Conservation (phyloP, 1,139 yeast species). For the Sugiyamaella japonica region DNA sequence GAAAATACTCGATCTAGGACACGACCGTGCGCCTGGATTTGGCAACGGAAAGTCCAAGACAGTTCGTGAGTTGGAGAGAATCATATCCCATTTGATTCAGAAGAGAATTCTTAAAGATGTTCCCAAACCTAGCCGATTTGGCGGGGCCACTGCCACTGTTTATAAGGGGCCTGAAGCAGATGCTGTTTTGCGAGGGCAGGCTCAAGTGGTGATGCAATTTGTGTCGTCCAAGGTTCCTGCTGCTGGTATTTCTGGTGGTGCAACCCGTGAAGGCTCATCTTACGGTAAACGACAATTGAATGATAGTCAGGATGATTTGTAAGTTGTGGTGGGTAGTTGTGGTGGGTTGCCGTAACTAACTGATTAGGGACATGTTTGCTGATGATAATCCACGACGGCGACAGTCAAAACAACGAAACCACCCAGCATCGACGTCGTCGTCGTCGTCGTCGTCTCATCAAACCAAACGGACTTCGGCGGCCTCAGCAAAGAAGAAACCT, state of each 20-base stretch:
- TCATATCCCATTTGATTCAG: constrained; percentile 73
- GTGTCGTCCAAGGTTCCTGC: constrained; percentile 13
- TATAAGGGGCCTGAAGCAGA: constrained; percentile 56
- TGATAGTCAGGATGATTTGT: constrained; percentile 8
- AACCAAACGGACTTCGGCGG: too few species aligned
- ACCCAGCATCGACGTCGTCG: too few species aligned
- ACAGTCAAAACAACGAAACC: neutral
- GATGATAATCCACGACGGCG: neutral
- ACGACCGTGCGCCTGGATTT: constrained; percentile 58
- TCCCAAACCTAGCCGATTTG: constrained; percentile 67
- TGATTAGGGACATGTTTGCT: constrained; percentile 4
- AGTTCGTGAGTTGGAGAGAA: constrained; percentile 72
- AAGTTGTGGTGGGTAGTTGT: neutral
- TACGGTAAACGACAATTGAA: neutral
- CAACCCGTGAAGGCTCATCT: neutral
- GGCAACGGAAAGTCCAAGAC: constrained; percentile 65
- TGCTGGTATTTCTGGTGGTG: neutral
- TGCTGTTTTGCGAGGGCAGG: constrained; percentile 48
- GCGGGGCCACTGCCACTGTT: constrained; percentile 79
- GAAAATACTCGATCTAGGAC: constrained; percentile 63
- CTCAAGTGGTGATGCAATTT: constrained; percentile 52
- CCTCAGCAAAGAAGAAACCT: too few species aligned
- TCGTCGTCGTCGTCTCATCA: too few species aligned
- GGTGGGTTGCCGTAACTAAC: neutral
- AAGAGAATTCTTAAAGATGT: constrained; percentile 72